Conservation (phyloP, 768 basidiomycete genomes). For the Postia placenta region DNA sequence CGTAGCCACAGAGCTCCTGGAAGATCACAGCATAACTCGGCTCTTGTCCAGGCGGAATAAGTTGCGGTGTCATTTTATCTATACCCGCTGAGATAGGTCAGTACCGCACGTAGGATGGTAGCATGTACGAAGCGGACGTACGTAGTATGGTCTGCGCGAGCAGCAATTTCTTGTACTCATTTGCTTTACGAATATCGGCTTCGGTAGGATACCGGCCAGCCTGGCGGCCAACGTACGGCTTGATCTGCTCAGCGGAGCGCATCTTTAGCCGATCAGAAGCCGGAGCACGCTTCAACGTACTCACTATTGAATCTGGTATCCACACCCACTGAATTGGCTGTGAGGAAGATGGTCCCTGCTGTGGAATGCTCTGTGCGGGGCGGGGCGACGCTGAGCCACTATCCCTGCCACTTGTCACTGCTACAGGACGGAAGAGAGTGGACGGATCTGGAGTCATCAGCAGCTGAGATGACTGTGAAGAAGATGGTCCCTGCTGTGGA, state of each 20-base stretch:
- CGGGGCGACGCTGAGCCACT: background rate
- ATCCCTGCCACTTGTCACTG: too few species aligned
- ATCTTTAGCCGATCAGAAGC: background rate
- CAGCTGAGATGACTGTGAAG: too few species aligned
- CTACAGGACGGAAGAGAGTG: too few species aligned
- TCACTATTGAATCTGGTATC: background rate
- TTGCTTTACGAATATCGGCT: background rate
- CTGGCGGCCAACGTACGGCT: background rate
- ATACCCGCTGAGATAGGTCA: background rate
- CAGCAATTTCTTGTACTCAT: background rate
- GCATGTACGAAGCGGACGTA: too few species aligned
- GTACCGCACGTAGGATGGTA: too few species aligned
- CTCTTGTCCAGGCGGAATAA: background rate
- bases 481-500: too few species aligned
- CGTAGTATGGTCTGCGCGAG: background rate
- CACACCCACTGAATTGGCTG: background rate
- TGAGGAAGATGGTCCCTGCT: background rate
- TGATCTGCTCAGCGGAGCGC: too few species aligned
- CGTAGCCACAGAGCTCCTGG: slow-evolving; percentile 41
- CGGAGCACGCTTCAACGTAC: background rate
- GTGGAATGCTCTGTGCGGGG: background rate
- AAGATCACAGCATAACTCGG: slow-evolving; percentile 43
- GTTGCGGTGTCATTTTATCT: background rate
- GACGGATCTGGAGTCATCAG: too few species aligned
- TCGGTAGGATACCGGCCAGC: background rate